A percentile compares a stretch with the other conserved stretches of the same genome.
Conservation (phyloP, 2,329 filamentous ascomycete genomes). For the Colletotrichum lupini region DNA sequence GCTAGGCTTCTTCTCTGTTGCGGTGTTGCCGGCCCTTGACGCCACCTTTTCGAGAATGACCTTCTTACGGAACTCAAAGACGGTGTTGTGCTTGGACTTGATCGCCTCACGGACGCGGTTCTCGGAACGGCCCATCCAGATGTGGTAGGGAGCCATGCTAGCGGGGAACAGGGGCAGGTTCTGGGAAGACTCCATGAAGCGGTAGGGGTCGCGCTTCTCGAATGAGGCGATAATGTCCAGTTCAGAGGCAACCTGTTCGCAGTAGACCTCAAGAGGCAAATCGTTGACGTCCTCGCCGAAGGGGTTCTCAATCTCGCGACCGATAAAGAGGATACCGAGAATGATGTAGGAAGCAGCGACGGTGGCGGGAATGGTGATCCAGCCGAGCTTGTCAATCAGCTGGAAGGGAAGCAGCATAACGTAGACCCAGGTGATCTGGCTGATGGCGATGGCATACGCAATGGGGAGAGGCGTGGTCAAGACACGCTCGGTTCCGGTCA, state of each 20-base stretch:
- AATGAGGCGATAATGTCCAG: constrained; percentile 74
- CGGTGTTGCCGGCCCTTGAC: constrained; percentile 3
- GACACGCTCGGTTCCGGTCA: constrained; percentile 80
- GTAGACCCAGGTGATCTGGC: constrained; percentile 89
- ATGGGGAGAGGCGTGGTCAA: constrained; percentile 85
- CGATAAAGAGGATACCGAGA: constrained; percentile 78
- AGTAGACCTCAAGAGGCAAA: constrained; percentile 80
- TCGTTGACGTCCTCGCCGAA: constrained; percentile 89
- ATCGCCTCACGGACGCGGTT: constrained; percentile 51
- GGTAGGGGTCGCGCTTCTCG: constrained; percentile 40
- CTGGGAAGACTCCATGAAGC: constrained; percentile 47
- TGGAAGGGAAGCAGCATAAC: constrained; percentile 86
- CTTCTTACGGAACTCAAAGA: constrained; percentile 37
- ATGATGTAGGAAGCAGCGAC: constrained; percentile 83
- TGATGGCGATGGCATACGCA: constrained; percentile 86
- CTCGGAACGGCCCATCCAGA: constrained; percentile 55
- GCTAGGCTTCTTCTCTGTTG: constrained; percentile 24
- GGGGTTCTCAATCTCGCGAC: constrained; percentile 85
- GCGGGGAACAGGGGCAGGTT: constrained; percentile 70
- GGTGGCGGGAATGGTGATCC: constrained; percentile 83
- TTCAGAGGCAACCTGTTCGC: constrained; percentile 78
- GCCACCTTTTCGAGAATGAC: constrained; percentile 29
- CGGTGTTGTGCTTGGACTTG: constrained; percentile 50
- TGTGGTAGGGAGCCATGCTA: constrained; percentile 49
- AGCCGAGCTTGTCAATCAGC: constrained; percentile 70